phyloP scores from a whole-genome alignment of 2,329 filamentous ascomycete genomes.

The Colletotrichum echinochloae region DNA sequence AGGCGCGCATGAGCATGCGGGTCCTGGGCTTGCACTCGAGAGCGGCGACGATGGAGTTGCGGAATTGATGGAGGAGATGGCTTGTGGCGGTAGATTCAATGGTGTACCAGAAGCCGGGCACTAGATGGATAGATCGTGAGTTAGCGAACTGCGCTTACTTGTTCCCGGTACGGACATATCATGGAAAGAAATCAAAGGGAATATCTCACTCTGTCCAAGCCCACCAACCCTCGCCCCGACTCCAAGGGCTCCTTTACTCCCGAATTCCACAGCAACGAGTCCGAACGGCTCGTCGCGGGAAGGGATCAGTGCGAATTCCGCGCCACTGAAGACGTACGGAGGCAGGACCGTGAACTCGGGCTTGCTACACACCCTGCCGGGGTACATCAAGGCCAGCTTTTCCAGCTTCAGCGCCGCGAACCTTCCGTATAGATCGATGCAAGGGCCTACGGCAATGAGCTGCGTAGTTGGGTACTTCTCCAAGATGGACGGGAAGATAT shows the following conservation, averaged over 20 bases:
- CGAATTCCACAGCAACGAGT: constrained; percentile 76
- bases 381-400: constrained; percentile 69
- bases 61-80: constrained; percentile 74
- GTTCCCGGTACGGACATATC: neutral
- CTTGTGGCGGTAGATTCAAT: constrained; percentile 69
- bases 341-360: constrained; percentile 75
- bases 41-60: constrained; percentile 69
- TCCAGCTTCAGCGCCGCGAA: constrained; percentile 75
- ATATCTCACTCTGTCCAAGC: constrained; percentile 55
- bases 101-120: constrained; percentile 79
- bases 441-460: constrained; percentile 72
- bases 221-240: constrained; percentile 75
- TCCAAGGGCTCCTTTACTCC: constrained; percentile 74
- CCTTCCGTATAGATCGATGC: constrained; percentile 76
- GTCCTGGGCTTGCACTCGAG: constrained; percentile 66
- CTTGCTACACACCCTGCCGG: constrained; percentile 73
- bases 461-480: constrained; percentile 70
- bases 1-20: constrained; percentile 73
- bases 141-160: neutral
- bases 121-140: constrained; percentile 53
- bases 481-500: constrained; percentile 72
- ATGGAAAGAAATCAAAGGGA: neutral
- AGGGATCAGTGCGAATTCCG: constrained; percentile 76
- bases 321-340: constrained; percentile 75
- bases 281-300: constrained; percentile 77